Evolutionary conservation across 192 early-diverging fungal species (phyloP).

Genomic region (Geranomyces variabilis): DNA sequence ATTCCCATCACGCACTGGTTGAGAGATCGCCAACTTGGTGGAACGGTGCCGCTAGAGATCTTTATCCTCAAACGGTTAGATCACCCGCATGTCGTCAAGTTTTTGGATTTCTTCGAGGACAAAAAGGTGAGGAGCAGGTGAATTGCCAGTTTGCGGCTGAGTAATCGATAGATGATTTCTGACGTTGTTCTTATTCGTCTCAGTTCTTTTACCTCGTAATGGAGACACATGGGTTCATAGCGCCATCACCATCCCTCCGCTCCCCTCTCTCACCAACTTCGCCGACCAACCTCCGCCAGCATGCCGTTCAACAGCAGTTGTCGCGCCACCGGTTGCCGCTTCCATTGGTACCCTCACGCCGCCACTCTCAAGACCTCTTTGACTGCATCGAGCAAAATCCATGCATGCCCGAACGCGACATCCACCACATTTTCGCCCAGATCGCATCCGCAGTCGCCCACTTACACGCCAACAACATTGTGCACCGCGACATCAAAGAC

Average conservation of each 20-base stretch:
- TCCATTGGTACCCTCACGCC: conserved; percentile 9
- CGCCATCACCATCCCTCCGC: not conserved
- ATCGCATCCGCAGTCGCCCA: conserved; percentile 45
- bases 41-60: conserved; percentile 71
- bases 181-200: not conserved
- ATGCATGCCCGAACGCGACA: conserved; percentile 54
- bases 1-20: conserved; percentile 33
- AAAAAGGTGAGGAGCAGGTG: conserved; percentile 51
- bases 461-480: conserved; percentile 44
- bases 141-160: conserved; percentile 25
- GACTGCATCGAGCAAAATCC: conserved; percentile 49
- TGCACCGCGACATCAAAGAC: conserved; percentile 87
- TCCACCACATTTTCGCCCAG: conserved; percentile 54
- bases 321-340: not conserved
- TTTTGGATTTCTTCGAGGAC: conserved; percentile 77
- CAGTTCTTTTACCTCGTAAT: conserved; percentile 52
- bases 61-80: conserved; percentile 63
- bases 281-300: conserved; percentile 11
- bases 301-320: conserved; percentile 1
- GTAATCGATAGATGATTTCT: not conserved
- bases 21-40: conserved; percentile 23
- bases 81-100: conserved; percentile 50
- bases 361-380: conserved; percentile 46
- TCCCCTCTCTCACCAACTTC: not conserved
- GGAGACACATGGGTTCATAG: conserved; percentile 34